A percentile compares a stretch with the other conserved stretches of the same genome.
These are phyloP conservation scores for Penicillium sp. DNA, from an alignment of 2,329 filamentous ascomycete species.

Conservation along the genomic window DNA sequence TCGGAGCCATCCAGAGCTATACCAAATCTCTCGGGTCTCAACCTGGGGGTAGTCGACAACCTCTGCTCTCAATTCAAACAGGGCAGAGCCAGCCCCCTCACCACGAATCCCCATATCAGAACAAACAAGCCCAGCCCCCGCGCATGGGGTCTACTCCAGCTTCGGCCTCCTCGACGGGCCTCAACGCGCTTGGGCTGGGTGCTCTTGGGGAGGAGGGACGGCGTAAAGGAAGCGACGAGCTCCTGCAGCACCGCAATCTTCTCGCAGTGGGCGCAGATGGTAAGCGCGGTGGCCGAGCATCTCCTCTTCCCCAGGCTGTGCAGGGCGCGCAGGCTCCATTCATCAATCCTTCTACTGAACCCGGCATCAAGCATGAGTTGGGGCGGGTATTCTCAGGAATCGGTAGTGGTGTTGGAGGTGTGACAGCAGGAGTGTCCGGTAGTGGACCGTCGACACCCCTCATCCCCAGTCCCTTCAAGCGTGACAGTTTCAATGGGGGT, in stretches of 20 bases:
- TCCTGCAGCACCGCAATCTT: constrained; percentile 60
- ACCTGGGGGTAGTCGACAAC: constrained; percentile 31
- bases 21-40: constrained; percentile 41
- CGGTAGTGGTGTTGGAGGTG: constrained; percentile 60
- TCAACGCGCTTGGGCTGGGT: constrained; percentile 23
- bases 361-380: constrained; percentile 90
- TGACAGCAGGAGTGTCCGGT: constrained; percentile 45
- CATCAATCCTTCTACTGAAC: constrained; percentile 71
- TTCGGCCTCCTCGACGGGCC: constrained; percentile 22
- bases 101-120: constrained; percentile 32
- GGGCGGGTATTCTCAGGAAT: constrained; percentile 95
- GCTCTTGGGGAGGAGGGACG: constrained; percentile 36
- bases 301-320: constrained; percentile 85
- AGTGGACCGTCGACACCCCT: constrained; percentile 53
- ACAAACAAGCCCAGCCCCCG: constrained; percentile 31
- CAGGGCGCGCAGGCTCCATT: constrained; percentile 83
- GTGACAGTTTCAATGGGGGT: constrained; percentile 43
- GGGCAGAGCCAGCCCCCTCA: constrained; percentile 32
- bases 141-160: constrained; percentile 32
- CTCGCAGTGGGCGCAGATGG: constrained; percentile 68
- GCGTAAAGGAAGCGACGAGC: constrained; percentile 50
- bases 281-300: constrained; percentile 75
- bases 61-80: constrained; percentile 30
- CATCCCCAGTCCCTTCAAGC: constrained; percentile 48
- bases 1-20: constrained; percentile 40